Conservation (phyloP, 2,329 filamentous ascomycete genomes). For the Sodiomyces alkalinus region DNA sequence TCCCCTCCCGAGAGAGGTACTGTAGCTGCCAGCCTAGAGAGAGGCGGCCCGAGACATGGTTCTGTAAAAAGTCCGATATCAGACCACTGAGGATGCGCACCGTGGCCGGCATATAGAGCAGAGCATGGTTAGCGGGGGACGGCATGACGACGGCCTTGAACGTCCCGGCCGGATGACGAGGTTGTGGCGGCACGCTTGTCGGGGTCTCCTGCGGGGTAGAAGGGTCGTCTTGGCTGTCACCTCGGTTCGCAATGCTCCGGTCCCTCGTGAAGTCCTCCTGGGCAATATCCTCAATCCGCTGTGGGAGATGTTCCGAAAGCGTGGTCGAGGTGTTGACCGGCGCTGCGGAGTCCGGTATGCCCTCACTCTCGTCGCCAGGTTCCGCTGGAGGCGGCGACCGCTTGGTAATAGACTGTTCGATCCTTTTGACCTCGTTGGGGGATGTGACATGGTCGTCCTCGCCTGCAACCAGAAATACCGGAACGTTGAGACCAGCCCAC, state of each 20-base stretch:
- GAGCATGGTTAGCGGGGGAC: slow-evolving; percentile 63
- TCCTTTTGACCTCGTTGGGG: slow-evolving; percentile 53
- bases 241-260: slow-evolving; percentile 11
- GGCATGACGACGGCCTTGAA: slow-evolving; percentile 60
- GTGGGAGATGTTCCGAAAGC: slow-evolving; percentile 16
- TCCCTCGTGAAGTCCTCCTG: slow-evolving; percentile 21
- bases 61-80: slow-evolving; percentile 66
- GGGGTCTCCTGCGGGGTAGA: slow-evolving; percentile 27
- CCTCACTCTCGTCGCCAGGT: slow-evolving; percentile 11
- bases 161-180: slow-evolving; percentile 31
- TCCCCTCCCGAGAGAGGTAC: slow-evolving; percentile 74
- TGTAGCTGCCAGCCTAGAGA: slow-evolving; percentile 83
- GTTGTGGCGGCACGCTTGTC: slow-evolving; percentile 27
- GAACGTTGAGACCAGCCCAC: slow-evolving; percentile 60
- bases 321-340: slow-evolving; percentile 24
- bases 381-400: no score
- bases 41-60: slow-evolving; percentile 61
- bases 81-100: slow-evolving; percentile 66
- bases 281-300: slow-evolving; percentile 21
- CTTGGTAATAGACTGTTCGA: no score
- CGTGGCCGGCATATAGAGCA: slow-evolving; percentile 66
- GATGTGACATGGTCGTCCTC: slow-evolving; percentile 64
- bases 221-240: slow-evolving; percentile 28
- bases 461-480: slow-evolving; percentile 66
- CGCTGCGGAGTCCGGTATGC: slow-evolving; percentile 31